A percentile compares a stretch with the other conserved stretches of the same genome.
These are phyloP conservation scores for Akebia trifoliata DNA, from an alignment of 164 flowering plant species.

Conservation along the genomic window DNA sequence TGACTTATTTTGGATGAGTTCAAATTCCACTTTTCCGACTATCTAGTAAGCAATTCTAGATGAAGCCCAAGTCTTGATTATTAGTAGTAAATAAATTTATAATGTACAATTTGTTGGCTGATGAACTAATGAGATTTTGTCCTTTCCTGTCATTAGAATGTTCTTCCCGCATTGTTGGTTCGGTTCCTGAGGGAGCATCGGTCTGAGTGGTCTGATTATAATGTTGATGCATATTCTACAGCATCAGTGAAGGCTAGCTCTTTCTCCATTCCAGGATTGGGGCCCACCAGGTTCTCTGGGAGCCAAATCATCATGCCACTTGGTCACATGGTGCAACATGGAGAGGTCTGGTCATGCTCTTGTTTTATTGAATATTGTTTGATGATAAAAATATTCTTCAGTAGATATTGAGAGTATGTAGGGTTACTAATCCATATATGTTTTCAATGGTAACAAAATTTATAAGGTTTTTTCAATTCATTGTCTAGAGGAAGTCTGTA, in stretches of 20 bases:
- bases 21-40: no score
- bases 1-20: no score
- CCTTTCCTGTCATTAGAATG: constrained; percentile 46
- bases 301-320: constrained; percentile 89
- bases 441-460: no score
- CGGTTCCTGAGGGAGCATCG: constrained; percentile 92
- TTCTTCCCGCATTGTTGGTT: constrained; percentile 72
- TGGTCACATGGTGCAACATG: constrained; percentile 86
- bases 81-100: not conserved
- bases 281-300: constrained; percentile 75
- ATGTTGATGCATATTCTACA: constrained; percentile 82
- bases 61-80: no score
- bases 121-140: constrained; percentile 6
- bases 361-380: not conserved
- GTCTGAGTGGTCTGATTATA: constrained; percentile 94
- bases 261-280: constrained; percentile 58
- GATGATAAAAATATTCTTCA: not conserved
- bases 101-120: not conserved
- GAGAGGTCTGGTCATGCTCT: constrained; percentile 49
- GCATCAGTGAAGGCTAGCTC: constrained; percentile 64
- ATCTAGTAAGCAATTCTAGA: no score
- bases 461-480: no score
- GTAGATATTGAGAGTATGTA: no score
- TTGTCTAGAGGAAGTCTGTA: no score
- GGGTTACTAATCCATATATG: no score